Base-by-base conservation (phyloP, 805 yeast genomes). In the Candida broadrunensis region DNA sequence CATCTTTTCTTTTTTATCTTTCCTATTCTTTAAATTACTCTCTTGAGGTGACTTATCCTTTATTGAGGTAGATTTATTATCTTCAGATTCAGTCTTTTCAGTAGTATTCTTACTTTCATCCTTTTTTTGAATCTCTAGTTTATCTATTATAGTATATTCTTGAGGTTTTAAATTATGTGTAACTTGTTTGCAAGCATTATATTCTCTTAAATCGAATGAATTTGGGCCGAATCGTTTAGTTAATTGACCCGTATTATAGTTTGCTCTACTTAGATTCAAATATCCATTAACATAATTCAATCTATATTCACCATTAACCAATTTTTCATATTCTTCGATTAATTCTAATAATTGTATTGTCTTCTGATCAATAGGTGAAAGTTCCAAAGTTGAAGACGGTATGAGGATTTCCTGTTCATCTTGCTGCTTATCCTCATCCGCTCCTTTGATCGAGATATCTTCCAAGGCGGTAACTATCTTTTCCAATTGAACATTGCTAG, bases 181-280 rank as follows among this genome's bases (percentile, higher is more conserved):
- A 23, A 62, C 52, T 4, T 41, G 36, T 23, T 56, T 51, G n/a
- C 56, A 45, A 4, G 71, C 62, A 2, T 42, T 33, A 37, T 63
- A 51, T 7, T 56, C 55, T 29, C 73, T 47, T 48, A 54, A 36
- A 46, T 77, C 81, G 51, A 68, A 71, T 23, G 61, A 54, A 26
- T 67, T 73, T 19, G 50, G 41, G 2, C 80, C 78, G 43, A 51
- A 77, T 15, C 50, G 45, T 38, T 55, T 56, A 5, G 52, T 50
- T n/a, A 46, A 27, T 34, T 50, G 49, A 9, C 24, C 24, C 9
- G 9, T 21, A 29, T 60, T 53, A 49, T 64, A 75, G 43, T 70
- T 74, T 8, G 80, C 80, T 44, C 77, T 47, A 33, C 79, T 69
- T 24, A 76, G 54, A 33, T 62, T 60, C 3, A 73, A 50, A 45